Percentiles rank a stretch among this genome's conserved stretches.
phyloP scores from a whole-genome alignment of 495 filamentous ascomycete genomes.

The Neurospora sp. region DNA sequence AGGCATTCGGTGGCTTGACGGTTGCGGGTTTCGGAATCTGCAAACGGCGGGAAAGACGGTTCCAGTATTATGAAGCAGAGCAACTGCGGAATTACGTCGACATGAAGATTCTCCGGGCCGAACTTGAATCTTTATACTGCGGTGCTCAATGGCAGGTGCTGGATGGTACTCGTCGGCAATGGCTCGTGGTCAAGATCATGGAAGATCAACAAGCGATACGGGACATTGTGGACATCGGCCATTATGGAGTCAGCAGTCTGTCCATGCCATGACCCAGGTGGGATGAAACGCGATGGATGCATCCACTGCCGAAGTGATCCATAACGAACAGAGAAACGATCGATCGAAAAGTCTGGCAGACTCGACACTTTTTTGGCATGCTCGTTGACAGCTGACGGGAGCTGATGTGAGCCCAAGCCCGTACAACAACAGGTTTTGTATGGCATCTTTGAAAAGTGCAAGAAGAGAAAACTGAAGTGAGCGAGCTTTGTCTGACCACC shows the following conservation, averaged over 20 bases:
- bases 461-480: neutral
- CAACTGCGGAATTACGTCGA: neutral
- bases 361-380: neutral
- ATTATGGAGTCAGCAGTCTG: neutral
- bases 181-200: neutral
- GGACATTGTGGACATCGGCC: neutral
- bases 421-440: neutral
- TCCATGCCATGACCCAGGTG: neutral
- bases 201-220: neutral
- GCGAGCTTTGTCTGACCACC: neutral
- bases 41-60: neutral
- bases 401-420: neutral
- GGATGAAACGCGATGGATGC: neutral
- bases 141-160: neutral
- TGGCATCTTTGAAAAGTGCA: neutral
- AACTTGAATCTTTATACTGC: neutral
- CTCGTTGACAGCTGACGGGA: neutral
- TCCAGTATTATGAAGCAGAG: neutral
- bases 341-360: neutral
- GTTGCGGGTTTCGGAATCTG: neutral
- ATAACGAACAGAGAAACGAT: neutral
- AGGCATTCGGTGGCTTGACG: neutral
- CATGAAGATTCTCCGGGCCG: neutral
- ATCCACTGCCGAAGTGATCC: neutral
- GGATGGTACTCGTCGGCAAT: neutral